Evolutionary conservation across 305 asterid genomes (phyloP).

Genomic region (Ilex paraguariensis): DNA sequence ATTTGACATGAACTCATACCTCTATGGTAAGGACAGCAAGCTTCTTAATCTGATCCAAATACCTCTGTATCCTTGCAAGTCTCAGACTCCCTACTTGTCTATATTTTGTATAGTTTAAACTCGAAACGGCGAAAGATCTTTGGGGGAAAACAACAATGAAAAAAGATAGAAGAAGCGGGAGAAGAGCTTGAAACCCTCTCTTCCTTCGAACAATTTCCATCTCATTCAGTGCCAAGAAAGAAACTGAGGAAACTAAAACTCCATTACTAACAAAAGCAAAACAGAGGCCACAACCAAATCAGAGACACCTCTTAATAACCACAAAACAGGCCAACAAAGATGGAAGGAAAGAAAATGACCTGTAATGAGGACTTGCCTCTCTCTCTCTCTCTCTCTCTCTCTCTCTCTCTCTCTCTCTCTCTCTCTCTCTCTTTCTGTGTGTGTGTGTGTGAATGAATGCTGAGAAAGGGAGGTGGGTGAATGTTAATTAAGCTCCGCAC

Average conservation of each 20-base stretch:
- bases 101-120: constrained; percentile 44
- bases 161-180: constrained; percentile 7
- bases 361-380: constrained; percentile 11
- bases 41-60: constrained; percentile 69
- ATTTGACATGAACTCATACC: constrained; percentile 24
- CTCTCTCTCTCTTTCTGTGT: too few relatives aligned
- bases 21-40: constrained; percentile 67
- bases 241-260: background rate
- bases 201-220: constrained; percentile 35
- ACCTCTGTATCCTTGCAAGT: constrained; percentile 68
- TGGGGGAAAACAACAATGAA: constrained; percentile 16
- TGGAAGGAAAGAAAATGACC: constrained; percentile 45
- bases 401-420: background rate
- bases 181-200: constrained; percentile 13
- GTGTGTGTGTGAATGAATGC: constrained; percentile 6
- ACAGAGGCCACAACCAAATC: background rate
- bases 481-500: constrained; percentile 41
- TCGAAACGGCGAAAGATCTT: constrained; percentile 19
- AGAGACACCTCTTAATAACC: constrained; percentile 25
- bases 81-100: constrained; percentile 67
- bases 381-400: constrained; percentile 15
- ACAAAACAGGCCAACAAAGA: constrained; percentile 40
- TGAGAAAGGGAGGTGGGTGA: constrained; percentile 33
- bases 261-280: constrained; percentile 28
- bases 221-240: constrained; percentile 60